These are phyloP conservation scores for Cladosporium sp. DNA, from an alignment of 2,329 filamentous ascomycete species.

Conservation along the genomic window DNA sequence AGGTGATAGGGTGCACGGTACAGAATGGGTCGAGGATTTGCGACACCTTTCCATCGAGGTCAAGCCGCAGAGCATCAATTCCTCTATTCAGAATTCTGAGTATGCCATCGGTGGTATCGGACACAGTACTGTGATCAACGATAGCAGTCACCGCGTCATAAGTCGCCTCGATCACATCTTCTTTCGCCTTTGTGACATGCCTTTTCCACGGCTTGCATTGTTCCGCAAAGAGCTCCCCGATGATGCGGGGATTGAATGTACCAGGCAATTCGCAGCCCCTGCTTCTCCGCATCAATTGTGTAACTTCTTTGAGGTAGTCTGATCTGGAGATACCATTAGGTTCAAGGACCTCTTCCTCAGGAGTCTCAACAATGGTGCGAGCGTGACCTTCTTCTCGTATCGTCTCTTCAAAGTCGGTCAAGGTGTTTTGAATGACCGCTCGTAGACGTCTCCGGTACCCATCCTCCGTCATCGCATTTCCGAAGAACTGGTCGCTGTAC, in stretches of 20 bases:
- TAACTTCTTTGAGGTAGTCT: constrained; percentile 23
- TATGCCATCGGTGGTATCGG: constrained; percentile 13
- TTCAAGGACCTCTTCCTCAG: not conserved
- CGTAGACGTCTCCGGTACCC: constrained; percentile 44
- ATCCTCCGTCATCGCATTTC: constrained; percentile 24
- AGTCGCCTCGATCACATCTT: constrained; percentile 29
- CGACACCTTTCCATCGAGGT: constrained; percentile 12
- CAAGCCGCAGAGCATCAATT: constrained; percentile 10
- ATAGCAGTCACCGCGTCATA: constrained; percentile 1
- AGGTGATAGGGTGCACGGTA: constrained; percentile 28
- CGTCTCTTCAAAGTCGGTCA: constrained; percentile 40
- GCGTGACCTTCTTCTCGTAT: constrained; percentile 41
- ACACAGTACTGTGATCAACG: constrained; percentile 6
- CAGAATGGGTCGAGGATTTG: constrained; percentile 17
- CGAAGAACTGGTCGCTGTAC: constrained; percentile 52
- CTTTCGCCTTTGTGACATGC: constrained; percentile 27
- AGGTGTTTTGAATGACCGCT: constrained; percentile 50
- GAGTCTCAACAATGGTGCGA: constrained; percentile 28
- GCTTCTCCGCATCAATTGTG: constrained; percentile 32
- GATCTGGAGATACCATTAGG: constrained; percentile 17
- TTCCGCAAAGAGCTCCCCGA: constrained; percentile 43
- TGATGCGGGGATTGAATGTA: constrained; percentile 37
- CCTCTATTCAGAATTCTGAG: constrained; percentile 8
- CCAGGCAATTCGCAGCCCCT: constrained; percentile 42
- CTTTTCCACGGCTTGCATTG: constrained; percentile 53